A percentile compares a stretch with the other conserved stretches of the same genome.
Conservation (phyloP, 805 yeast genomes). For the Metschnikowia hibisci region DNA sequence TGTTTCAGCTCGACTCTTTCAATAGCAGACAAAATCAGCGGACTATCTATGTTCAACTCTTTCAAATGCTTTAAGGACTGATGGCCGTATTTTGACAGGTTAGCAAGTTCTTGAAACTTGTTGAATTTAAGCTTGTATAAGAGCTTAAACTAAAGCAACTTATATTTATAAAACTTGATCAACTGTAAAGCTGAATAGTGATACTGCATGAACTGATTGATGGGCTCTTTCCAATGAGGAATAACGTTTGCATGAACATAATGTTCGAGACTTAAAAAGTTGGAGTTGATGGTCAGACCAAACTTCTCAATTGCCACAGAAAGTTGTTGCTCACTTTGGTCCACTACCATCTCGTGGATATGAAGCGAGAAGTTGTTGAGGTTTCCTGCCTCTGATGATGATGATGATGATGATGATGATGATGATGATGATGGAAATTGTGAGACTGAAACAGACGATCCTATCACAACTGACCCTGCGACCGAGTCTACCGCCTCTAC, state of each 20-base stretch:
- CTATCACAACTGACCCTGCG: neutral
- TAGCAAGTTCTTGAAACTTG: constrained; percentile 35
- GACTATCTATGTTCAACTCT: constrained; percentile 34
- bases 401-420: too few species aligned
- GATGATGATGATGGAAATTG: neutral
- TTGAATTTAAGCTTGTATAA: constrained; percentile 37
- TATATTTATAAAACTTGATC: constrained; percentile 47
- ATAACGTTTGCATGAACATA: constrained; percentile 35
- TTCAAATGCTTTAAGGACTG: constrained; percentile 26
- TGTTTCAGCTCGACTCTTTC: constrained; percentile 29
- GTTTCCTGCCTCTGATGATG: too few species aligned
- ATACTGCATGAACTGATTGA: constrained; percentile 46
- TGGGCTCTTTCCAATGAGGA: constrained; percentile 48
- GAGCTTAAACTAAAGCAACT: constrained; percentile 47
- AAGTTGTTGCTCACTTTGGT: constrained; percentile 23
- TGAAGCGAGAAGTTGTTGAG: constrained; percentile 52
- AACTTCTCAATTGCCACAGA: constrained; percentile 43
- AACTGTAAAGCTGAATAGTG: constrained; percentile 41
- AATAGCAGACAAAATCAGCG: constrained; percentile 35
- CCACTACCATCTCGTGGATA: constrained; percentile 27
- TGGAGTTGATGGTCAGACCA: constrained; percentile 51
- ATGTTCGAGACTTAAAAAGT: constrained; percentile 46
- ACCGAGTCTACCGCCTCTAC: neutral
- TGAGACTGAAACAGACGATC: neutral
- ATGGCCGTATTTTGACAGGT: constrained; percentile 19